Conservation (phyloP, 164 flowering plant genomes). For the Echeveria elegans region DNA sequence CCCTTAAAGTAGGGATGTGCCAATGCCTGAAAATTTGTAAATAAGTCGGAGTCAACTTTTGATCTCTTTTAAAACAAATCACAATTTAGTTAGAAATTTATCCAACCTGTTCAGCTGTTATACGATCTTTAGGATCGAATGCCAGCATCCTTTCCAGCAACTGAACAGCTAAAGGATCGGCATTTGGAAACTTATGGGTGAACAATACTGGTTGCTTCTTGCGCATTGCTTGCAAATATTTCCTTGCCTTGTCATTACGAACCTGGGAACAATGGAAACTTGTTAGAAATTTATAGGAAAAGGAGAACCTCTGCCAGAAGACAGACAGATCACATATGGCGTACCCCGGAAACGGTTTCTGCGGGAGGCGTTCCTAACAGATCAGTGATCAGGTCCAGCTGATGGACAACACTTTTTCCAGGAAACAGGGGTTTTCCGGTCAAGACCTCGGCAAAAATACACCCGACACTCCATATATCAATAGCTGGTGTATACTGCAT, state of each 20-base stretch:
- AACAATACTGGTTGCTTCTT: constrained; percentile 7
- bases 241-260: constrained; percentile 11
- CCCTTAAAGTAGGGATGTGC: constrained; percentile 16
- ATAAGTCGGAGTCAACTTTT: neutral
- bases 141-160: constrained; percentile 9
- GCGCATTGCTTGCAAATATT: constrained; percentile 9
- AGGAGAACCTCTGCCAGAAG: neutral
- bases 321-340: neutral
- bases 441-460: constrained; percentile 6
- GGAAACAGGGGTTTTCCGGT: constrained; percentile 7
- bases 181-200: constrained; percentile 8
- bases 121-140: constrained; percentile 9
- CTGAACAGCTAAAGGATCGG: constrained; percentile 3
- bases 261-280: neutral
- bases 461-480: constrained; percentile 4
- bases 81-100: too few species aligned
- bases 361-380: constrained; percentile 2
- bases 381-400: constrained; percentile 4
- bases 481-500: constrained; percentile 5
- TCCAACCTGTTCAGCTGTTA: constrained; percentile 8
- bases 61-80: neutral
- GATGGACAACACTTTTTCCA: constrained; percentile 5
- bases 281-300: neutral
- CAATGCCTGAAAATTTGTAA: neutral
- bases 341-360: neutral